Evolutionary conservation across 305 asterid genomes (phyloP), one percentile per base, ranked within the genome.

Genomic region (Fraxinus sp.): DNA sequence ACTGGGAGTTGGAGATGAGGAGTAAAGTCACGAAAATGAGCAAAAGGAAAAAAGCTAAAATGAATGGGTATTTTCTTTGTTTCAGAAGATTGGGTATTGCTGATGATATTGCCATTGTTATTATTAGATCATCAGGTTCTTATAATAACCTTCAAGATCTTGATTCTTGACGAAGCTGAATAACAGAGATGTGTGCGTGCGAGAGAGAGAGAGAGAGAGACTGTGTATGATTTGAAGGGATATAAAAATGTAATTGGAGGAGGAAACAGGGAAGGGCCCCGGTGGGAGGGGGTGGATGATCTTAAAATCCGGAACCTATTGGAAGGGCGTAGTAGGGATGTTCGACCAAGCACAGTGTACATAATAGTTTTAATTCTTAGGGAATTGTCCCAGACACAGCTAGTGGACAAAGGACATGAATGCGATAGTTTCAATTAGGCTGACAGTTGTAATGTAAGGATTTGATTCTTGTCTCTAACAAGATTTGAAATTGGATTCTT

Each of bases 61-160:
- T 36, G 87, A 94, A 94, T 0, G 97, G 97, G 84, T 90, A 91
- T 87, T 96, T 96, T 82, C 86, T 88, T 41, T 94, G 93, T 62
- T 90, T 94, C 35, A 94, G 76, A 73, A 95, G 86, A 83, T 83
- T 80, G 41, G 91, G 93, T 64, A 91, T 80, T 76, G 93, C 79
- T 9, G 88, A 79, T 78, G 71, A 57, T 76, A 82, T 39, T 79
- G 93, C 92, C 98, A 91, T 92, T 79, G 35, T 70, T 81, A 30
- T 68, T 28, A 30, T 70, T 5, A 11, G 7, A 14, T 13, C 41
- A 66, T 32, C 68, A 20, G 9, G 18, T 44, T 22, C 3, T 62
- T 55, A 55, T 26, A 3, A 36, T 6, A 49, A 46, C 70, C 49
- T 77, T 80, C 80, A 55, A 76, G 88, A 79, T 85, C 86, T 77